A percentile compares a stretch with the other conserved stretches of the same genome.
phyloP scores from a whole-genome alignment of 2,329 filamentous ascomycete species.

The Colletotrichum tropicale region DNA sequence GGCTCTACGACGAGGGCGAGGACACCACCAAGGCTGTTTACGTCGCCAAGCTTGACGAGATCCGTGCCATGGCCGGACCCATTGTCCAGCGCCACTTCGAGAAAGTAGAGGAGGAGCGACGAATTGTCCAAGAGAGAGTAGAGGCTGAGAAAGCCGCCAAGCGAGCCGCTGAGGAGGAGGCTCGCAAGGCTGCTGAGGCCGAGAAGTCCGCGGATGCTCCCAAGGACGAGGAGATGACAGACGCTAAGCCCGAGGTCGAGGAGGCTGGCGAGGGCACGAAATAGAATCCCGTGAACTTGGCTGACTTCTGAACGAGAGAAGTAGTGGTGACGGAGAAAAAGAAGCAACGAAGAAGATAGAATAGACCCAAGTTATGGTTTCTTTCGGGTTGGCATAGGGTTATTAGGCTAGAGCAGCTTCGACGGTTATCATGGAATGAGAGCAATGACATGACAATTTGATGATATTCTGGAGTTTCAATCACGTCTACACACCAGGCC shows the following conservation, averaged over 20 bases:
- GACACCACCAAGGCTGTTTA: constrained; percentile 95
- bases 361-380: constrained; percentile 21
- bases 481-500: not conserved
- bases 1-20: constrained; percentile 97
- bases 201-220: constrained; percentile 52
- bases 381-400: constrained; percentile 20
- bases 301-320: not conserved
- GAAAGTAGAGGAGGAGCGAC: constrained; percentile 86
- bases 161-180: constrained; percentile 64
- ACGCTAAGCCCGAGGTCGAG: constrained; percentile 60
- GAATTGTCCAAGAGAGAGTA: constrained; percentile 75
- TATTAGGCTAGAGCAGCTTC: constrained; percentile 22
- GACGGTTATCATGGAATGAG: constrained; percentile 19
- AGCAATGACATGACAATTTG: constrained; percentile 20
- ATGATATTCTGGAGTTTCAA: not conserved
- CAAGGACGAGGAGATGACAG: constrained; percentile 68
- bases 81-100: constrained; percentile 95
- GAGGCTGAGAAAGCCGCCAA: constrained; percentile 82
- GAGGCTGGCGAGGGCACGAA: constrained; percentile 39
- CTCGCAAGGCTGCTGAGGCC: constrained; percentile 56
- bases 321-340: not conserved
- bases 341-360: constrained; percentile 21
- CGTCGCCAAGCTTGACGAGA: constrained; percentile 93
- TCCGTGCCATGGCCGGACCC: constrained; percentile 87
- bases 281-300: constrained; percentile 17